Evolutionary conservation across 345 rosid species (phyloP), one percentile per base, ranked within the genome.

Genomic region (Acer negundo): DNA sequence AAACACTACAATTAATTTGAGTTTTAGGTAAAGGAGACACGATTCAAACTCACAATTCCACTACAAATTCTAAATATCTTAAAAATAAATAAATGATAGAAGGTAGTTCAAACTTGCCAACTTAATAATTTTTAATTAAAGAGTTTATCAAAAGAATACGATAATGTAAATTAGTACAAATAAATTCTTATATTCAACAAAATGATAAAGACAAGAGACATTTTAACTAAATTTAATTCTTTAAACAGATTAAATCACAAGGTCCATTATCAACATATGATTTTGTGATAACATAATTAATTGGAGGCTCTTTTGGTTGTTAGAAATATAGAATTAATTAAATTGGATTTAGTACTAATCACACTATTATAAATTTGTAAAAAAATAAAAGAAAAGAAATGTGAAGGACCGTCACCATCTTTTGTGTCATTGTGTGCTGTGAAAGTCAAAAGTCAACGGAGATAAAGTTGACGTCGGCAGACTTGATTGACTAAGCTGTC

Each of bases 391-490:
- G 24, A 0, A 16, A 40, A 6, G 2, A 20, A 23, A 1, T 1
- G 17, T 53, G 20, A 6, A 16, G 44, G 15, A 26, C 23, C 61
- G 28, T 53, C 38, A 35, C 38, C 6, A 35, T 17, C 10, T 0
- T n/a, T 2, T 53, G 26, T 28, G 31, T 28, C 31, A 28, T 28
- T 28, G 31, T 19, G 8, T 23, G 28, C 8, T 1, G 46, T 38
- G 40, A 22, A 44, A 0, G 68, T 73, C 56, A 62, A 61, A 15
- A 15, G 67, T 58, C 55, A 59, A 72, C 66, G 13, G 13, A 47
- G n/a, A n/a, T 42, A 17, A 38, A 20, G 49, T 38, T 72, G 49
- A 73, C 68, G 76, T 62, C 15, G 75, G 47, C 75, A 72, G 7
- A 8, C 58, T 55, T 55, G 10, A 38, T 56, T 59, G 63, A 59